Evolutionary conservation across 78 protist species (phyloP).

Genomic region (Cavenderia fasciculata): DNA sequence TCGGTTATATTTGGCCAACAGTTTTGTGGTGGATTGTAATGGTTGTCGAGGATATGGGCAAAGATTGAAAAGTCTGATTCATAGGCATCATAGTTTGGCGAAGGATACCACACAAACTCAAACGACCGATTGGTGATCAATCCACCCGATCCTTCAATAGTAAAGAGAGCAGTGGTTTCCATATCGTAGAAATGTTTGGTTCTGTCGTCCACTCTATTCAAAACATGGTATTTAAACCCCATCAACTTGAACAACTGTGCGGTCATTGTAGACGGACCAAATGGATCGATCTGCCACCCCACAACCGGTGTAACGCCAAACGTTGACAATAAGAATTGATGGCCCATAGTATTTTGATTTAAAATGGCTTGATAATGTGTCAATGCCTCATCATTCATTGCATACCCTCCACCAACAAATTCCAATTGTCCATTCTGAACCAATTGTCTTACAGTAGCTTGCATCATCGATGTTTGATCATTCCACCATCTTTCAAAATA

Average conservation of each 20-base stretch:
- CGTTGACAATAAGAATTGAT: constrained; percentile 56
- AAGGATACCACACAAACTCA: constrained; percentile 63
- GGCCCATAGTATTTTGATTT: constrained; percentile 77
- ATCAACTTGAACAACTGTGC: constrained; percentile 43
- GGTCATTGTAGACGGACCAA: constrained; percentile 71
- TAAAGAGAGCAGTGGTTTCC: constrained; percentile 5
- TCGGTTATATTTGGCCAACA: constrained; percentile 37
- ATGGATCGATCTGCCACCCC: constrained; percentile 82
- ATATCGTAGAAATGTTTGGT: constrained; percentile 21
- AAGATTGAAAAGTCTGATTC: background rate
- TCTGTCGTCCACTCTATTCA: constrained; percentile 60
- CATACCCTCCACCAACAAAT: constrained; percentile 80
- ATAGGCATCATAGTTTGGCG: constrained; percentile 26
- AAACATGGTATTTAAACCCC: constrained; percentile 62
- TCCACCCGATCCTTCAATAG: constrained; percentile 19
- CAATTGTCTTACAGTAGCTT: constrained; percentile 30
- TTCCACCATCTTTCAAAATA: constrained; percentile 67
- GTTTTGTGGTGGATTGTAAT: constrained; percentile 46
- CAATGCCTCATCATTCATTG: constrained; percentile 67
- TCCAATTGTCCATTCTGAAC: constrained; percentile 14
- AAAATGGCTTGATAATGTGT: constrained; percentile 70
- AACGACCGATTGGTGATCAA: background rate
- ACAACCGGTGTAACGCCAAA: constrained; percentile 64
- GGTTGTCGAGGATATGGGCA: constrained; percentile 56
- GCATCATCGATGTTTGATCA: constrained; percentile 21